A percentile compares a stretch with the other conserved stretches of the same genome.
Evolutionary conservation across 257 asterid genomes (phyloP).

Genomic region (Ilex asprella): DNA sequence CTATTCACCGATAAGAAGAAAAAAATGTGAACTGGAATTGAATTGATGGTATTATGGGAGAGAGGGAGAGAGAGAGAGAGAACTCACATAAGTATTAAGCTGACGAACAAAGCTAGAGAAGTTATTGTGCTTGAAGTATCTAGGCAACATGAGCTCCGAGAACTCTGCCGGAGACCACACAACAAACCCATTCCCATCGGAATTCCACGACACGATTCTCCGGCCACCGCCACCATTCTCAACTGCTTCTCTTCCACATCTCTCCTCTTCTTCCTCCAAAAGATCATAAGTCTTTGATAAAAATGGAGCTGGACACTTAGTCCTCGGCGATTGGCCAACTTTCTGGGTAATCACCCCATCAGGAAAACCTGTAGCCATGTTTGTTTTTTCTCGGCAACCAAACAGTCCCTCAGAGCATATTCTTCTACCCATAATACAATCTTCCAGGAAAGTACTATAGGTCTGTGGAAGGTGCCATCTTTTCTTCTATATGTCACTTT

Average conservation of each 20-base stretch:
- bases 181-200: conserved; percentile 35
- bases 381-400: background rate
- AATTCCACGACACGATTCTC: conserved; percentile 33
- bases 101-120: conserved; percentile 39
- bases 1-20: too few relatives aligned
- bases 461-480: conserved; percentile 14
- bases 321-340: conserved; percentile 11
- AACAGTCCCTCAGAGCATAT: background rate
- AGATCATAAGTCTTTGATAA: conserved; percentile 53
- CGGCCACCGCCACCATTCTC: background rate
- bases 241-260: background rate
- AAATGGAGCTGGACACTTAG: conserved; percentile 55
- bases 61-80: background rate
- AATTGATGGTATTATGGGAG: background rate
- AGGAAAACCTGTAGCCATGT: conserved; percentile 16
- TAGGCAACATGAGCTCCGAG: conserved; percentile 33
- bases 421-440: background rate
- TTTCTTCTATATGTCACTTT: conserved; percentile 1
- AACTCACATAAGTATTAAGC: conserved; percentile 42
- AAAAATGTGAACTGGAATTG: too few relatives aligned
- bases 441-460: conserved; percentile 21
- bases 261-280: conserved; percentile 41
- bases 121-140: conserved; percentile 40
- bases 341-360: conserved; percentile 6
- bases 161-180: conserved; percentile 44